A percentile compares a stretch with the other conserved stretches of the same genome.
These are phyloP conservation scores for Mycena rebaudengoi DNA, from an alignment of 768 basidiomycete genomes.

Conservation along the genomic window DNA sequence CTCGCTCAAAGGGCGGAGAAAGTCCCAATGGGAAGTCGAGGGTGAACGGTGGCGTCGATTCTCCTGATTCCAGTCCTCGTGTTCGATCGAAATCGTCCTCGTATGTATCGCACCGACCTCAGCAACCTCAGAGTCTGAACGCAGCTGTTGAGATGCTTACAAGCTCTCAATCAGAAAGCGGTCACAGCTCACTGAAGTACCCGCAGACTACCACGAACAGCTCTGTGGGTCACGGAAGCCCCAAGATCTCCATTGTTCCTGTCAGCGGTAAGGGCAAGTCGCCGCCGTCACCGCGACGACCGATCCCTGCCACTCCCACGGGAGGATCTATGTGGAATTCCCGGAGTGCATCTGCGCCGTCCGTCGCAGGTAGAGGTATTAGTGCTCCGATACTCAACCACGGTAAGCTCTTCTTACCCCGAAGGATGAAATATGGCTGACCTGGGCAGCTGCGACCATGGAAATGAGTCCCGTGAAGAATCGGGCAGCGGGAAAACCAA, in stretches of 20 bases:
- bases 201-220: slow-evolving; percentile 17
- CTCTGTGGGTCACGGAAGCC: slow-evolving; percentile 27
- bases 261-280: slow-evolving; percentile 35
- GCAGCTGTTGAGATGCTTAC: slow-evolving; percentile 76
- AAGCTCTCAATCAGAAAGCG: slow-evolving; percentile 52
- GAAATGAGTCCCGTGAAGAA: slow-evolving; percentile 82
- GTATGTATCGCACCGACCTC: slow-evolving; percentile 61
- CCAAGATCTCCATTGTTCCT: slow-evolving; percentile 36
- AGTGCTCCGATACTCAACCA: slow-evolving; percentile 75
- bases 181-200: slow-evolving; percentile 37
- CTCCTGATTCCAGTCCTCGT: slow-evolving; percentile 52
- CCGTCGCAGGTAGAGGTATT: slow-evolving; percentile 70
- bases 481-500: slow-evolving; percentile 67
- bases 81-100: slow-evolving; percentile 62
- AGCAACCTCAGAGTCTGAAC: slow-evolving; percentile 73
- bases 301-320: slow-evolving; percentile 48
- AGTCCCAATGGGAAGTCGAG: slow-evolving; percentile 42
- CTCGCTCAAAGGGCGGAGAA: slow-evolving; percentile 42
- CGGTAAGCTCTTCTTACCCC: slow-evolving; percentile 51
- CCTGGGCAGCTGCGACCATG: slow-evolving; percentile 64
- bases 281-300: slow-evolving; percentile 55
- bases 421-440: slow-evolving; percentile 19
- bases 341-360: slow-evolving; percentile 49
- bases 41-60: slow-evolving; percentile 34
- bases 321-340: slow-evolving; percentile 42